A percentile compares a stretch with the other conserved stretches of the same genome.
Conservation (phyloP, 148 eudicot species). For the Dianthus caryophyllus region DNA sequence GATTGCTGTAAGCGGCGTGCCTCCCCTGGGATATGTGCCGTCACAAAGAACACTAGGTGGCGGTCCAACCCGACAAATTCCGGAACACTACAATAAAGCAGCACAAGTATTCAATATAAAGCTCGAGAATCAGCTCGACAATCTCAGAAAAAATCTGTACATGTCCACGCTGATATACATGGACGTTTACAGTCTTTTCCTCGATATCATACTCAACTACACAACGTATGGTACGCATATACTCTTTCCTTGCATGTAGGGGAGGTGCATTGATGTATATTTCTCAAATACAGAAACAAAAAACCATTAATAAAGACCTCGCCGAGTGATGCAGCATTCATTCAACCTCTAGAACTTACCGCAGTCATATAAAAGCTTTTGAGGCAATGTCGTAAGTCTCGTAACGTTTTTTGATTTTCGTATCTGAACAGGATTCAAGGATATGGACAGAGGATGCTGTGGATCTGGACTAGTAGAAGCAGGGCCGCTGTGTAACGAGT, state of each 20-base stretch:
- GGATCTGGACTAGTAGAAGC: constrained; percentile 60
- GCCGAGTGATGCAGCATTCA: too few relatives aligned
- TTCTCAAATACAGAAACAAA: too few relatives aligned
- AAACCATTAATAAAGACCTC: too few relatives aligned
- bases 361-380: too few relatives aligned
- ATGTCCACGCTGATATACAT: constrained; percentile 40
- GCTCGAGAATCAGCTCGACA: constrained; percentile 25
- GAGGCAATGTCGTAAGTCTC: too few relatives aligned
- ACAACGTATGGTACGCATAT: constrained; percentile 34
- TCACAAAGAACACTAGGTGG: constrained; percentile 52
- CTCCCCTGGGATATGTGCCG: constrained; percentile 65
- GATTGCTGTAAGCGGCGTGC: constrained; percentile 42
- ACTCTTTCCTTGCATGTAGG: not conserved
- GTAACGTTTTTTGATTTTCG: too few relatives aligned
- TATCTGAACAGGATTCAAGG: constrained; percentile 40
- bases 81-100: constrained; percentile 35
- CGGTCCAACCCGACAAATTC: constrained; percentile 39
- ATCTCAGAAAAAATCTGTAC: constrained; percentile 22
- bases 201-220: constrained; percentile 45
- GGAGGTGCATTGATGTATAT: not conserved
- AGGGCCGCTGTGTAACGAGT: constrained; percentile 37
- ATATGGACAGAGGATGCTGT: constrained; percentile 58
- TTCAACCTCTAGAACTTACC: too few relatives aligned
- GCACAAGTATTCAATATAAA: constrained; percentile 47
- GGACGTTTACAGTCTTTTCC: constrained; percentile 44